Percentiles rank a stretch among this genome's conserved stretches.
Evolutionary conservation across 2,329 filamentous ascomycete species (phyloP).

Genomic region (Tothia fuscella): DNA sequence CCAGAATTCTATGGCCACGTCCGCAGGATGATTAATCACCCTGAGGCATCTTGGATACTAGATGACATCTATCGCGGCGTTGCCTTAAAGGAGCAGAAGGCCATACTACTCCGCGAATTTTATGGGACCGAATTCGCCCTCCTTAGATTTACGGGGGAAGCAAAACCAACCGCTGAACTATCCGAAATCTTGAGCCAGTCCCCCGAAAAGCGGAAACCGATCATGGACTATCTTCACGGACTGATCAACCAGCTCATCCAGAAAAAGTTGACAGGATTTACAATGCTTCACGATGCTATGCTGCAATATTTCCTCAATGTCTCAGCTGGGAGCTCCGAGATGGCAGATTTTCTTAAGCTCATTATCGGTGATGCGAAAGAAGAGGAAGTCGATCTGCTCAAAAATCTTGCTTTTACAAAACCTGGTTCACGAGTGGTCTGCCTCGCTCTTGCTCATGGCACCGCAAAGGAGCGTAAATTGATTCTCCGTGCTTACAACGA

Average conservation of each 20-base stretch:
- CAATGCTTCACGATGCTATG: constrained; percentile 97
- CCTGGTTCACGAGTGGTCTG: constrained; percentile 74
- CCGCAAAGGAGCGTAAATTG: constrained; percentile 83
- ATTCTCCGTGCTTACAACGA: constrained; percentile 86
- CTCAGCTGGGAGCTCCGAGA: constrained; percentile 65
- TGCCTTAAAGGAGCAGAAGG: constrained; percentile 77
- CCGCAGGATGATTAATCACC: constrained; percentile 85
- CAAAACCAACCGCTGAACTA: constrained; percentile 47
- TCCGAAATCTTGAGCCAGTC: constrained; percentile 60
- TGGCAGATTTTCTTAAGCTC: constrained; percentile 76
- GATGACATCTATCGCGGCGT: constrained; percentile 91
- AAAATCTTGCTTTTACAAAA: constrained; percentile 93
- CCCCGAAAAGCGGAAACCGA: constrained; percentile 75
- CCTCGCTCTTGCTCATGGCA: constrained; percentile 70
- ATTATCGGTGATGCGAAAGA: constrained; percentile 78
- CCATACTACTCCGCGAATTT: constrained; percentile 80
- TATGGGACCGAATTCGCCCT: constrained; percentile 89
- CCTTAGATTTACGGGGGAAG: constrained; percentile 47
- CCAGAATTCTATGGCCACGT: constrained; percentile 93
- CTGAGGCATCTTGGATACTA: constrained; percentile 93
- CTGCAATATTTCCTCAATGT: constrained; percentile 85
- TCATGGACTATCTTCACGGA: constrained; percentile 74
- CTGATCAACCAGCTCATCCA: constrained; percentile 88
- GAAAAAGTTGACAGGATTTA: constrained; percentile 95
- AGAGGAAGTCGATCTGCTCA: constrained; percentile 65